phyloP scores from a whole-genome alignment of 2,329 filamentous ascomycete species.

The Beauveria medogensis region DNA sequence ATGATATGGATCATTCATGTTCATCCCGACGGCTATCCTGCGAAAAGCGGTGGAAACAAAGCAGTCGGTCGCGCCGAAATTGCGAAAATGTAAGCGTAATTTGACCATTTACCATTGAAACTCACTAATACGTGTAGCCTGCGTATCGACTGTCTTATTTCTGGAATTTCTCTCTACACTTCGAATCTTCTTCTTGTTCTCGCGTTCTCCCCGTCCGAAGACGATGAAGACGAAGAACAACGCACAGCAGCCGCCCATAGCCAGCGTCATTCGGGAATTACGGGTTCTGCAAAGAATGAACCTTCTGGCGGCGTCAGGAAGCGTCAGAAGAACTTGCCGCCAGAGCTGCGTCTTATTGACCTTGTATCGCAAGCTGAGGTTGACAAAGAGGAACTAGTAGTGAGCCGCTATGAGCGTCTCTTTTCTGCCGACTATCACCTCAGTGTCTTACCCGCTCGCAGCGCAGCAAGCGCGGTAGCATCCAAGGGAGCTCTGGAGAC shows the following conservation, averaged over 20 bases:
- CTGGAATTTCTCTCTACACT: constrained; percentile 93
- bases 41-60: constrained; percentile 30
- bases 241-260: constrained; percentile 29
- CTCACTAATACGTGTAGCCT: constrained; percentile 48
- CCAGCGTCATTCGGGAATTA: constrained; percentile 29
- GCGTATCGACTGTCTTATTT: constrained; percentile 95
- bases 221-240: constrained; percentile 32
- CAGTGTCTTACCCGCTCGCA: constrained; percentile 67
- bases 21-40: constrained; percentile 53
- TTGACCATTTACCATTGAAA: neutral
- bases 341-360: constrained; percentile 86
- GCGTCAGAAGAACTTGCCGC: constrained; percentile 71
- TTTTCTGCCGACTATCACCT: constrained; percentile 90
- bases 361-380: constrained; percentile 78
- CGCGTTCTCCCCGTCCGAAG: constrained; percentile 73
- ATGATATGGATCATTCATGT: constrained; percentile 95
- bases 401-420: constrained; percentile 80
- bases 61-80: constrained; percentile 73
- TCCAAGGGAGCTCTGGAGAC: constrained; percentile 70
- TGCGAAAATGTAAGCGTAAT: constrained; percentile 67
- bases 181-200: constrained; percentile 84
- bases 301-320: constrained; percentile 59
- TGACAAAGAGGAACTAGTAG: constrained; percentile 75
- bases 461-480: constrained; percentile 54
- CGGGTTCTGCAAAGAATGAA: constrained; percentile 44